These are phyloP conservation scores for Artemisia argyi DNA, from an alignment of 129 eudicot genomes.

Conservation along the genomic window DNA sequence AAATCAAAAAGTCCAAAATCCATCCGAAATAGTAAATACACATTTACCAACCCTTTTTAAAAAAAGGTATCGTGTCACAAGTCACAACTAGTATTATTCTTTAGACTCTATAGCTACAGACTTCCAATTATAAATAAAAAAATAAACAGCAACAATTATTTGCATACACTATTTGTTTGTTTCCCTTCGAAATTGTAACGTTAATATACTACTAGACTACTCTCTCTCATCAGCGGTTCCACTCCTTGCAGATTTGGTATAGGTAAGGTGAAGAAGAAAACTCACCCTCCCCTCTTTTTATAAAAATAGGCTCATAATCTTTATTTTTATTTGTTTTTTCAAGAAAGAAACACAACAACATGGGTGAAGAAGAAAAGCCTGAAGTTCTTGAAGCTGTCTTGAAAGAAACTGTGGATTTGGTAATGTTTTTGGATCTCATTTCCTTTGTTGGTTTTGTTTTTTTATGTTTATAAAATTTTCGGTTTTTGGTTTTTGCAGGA, in stretches of 20 bases:
- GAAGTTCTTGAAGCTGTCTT: constrained; percentile 97
- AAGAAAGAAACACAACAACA: constrained; percentile 12
- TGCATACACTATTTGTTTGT: neutral
- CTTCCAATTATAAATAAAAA: no score
- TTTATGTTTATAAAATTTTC: neutral
- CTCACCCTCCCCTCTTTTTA: constrained; percentile 32
- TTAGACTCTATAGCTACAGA: no score
- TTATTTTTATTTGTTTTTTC: constrained; percentile 12
- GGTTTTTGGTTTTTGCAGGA: constrained; percentile 61
- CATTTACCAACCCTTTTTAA: no score
- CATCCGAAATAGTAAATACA: no score
- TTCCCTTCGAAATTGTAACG: no score
- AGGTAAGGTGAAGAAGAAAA: constrained; percentile 44
- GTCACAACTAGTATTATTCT: no score
- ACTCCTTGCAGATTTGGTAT: constrained; percentile 66
- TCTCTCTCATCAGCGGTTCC: constrained; percentile 47
- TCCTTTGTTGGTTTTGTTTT: constrained; percentile 7
- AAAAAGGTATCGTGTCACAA: no score
- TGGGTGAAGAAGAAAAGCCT: constrained; percentile 80
- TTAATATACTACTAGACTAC: no score
- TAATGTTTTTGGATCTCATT: constrained; percentile 33
- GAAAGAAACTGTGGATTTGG: constrained; percentile 99
- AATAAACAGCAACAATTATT: no score
- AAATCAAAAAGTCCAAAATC: no score
- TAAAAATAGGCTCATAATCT: constrained; percentile 21